These are phyloP conservation scores for Starmera quercuum DNA, from an alignment of 805 yeast species.

Conservation along the genomic window DNA sequence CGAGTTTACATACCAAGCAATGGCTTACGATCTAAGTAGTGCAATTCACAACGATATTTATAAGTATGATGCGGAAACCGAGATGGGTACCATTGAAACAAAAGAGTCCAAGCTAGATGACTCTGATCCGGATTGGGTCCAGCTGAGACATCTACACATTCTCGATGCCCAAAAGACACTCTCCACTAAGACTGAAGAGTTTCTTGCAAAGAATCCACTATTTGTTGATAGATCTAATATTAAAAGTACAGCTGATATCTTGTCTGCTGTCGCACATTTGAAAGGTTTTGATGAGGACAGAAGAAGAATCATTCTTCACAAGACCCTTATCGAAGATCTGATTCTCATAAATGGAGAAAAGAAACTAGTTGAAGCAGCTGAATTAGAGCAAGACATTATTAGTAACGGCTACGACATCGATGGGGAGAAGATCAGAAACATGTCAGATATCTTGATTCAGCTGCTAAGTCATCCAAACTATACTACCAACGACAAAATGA, in stretches of 20 bases:
- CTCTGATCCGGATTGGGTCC: constrained; percentile 64
- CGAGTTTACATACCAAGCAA: constrained; percentile 86
- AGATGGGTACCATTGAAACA: constrained; percentile 33
- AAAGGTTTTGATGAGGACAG: constrained; percentile 64
- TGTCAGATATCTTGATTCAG: constrained; percentile 55
- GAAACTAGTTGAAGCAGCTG: constrained; percentile 65
- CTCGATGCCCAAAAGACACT: constrained; percentile 63
- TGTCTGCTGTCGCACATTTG: constrained; percentile 66
- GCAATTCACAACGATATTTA: constrained; percentile 37
- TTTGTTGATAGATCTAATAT: constrained; percentile 63
- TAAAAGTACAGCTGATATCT: constrained; percentile 59
- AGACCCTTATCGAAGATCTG: constrained; percentile 57
- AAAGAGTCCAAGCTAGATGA: constrained; percentile 46
- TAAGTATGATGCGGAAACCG: constrained; percentile 49
- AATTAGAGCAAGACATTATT: constrained; percentile 76
- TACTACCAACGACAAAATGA: constrained; percentile 58
- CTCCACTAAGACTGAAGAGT: constrained; percentile 49
- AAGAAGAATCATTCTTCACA: constrained; percentile 51
- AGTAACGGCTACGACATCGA: constrained; percentile 66
- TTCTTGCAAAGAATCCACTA: constrained; percentile 66
- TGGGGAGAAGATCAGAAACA: constrained; percentile 50
- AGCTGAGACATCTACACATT: constrained; percentile 66
- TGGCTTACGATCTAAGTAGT: constrained; percentile 70
- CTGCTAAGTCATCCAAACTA: constrained; percentile 42
- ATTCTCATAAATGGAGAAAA: constrained; percentile 49